Evolutionary conservation across 129 eudicot species (phyloP).

Genomic region (Scalesia atractyloides): DNA sequence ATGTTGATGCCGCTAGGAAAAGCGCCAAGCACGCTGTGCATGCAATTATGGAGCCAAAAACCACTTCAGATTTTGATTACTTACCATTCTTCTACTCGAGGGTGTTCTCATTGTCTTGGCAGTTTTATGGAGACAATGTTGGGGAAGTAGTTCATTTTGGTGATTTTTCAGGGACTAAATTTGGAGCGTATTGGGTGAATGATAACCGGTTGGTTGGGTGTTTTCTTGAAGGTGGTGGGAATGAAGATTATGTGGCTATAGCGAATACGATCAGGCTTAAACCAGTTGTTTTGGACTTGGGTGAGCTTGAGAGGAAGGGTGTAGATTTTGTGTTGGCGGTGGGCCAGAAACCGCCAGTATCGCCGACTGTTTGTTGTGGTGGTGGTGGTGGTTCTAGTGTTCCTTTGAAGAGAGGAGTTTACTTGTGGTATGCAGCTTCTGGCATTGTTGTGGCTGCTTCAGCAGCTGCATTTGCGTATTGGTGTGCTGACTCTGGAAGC

Average conservation of each 20-base stretch:
- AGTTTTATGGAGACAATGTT: slow-evolving; percentile 78
- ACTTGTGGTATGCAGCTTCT: slow-evolving; percentile 73
- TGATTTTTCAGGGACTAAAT: slow-evolving; percentile 62
- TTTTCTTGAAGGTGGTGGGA: slow-evolving; percentile 89
- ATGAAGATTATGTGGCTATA: slow-evolving; percentile 72
- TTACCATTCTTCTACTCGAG: slow-evolving; percentile 93
- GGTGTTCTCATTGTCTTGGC: slow-evolving; percentile 89
- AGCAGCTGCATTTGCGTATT: slow-evolving; percentile 74
- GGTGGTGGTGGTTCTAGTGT: slow-evolving; percentile 10
- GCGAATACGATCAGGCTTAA: slow-evolving; percentile 62
- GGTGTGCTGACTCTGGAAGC: slow-evolving; percentile 1
- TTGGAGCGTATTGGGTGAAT: slow-evolving; percentile 85
- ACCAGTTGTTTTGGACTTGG: slow-evolving; percentile 54
- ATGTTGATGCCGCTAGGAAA: slow-evolving; percentile 84
- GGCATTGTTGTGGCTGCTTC: slow-evolving; percentile 69
- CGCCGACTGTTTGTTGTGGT: slow-evolving; percentile 17
- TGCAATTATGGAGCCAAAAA: slow-evolving; percentile 75
- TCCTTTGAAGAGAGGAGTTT: slow-evolving; percentile 44
- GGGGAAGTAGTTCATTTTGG: slow-evolving; percentile 90
- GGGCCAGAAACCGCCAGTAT: slow-evolving; percentile 34
- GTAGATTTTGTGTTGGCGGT: slow-evolving; percentile 49
- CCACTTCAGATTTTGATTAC: slow-evolving; percentile 61
- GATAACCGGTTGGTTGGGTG: slow-evolving; percentile 73
- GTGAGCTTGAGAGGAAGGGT: slow-evolving; percentile 61
- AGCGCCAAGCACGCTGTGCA: slow-evolving; percentile 82